A percentile compares a stretch with the other conserved stretches of the same genome.
These are phyloP conservation scores for Auricularia sp. DNA, from an alignment of 768 basidiomycete species.

Conservation along the genomic window DNA sequence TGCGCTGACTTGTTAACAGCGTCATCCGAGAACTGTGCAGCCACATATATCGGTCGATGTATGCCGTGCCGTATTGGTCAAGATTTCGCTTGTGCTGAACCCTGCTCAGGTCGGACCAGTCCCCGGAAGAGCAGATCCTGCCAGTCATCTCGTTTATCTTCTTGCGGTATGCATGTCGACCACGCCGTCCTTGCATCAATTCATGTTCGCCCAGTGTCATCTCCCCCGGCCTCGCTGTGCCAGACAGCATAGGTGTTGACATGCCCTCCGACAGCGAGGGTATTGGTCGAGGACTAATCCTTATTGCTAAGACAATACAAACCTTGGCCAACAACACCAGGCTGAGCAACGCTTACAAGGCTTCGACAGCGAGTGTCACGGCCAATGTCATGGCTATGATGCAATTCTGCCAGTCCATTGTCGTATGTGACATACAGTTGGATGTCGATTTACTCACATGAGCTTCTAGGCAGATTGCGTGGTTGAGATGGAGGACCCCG, in stretches of 20 bases:
- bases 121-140: conserved; percentile 72
- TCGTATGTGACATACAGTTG: not conserved
- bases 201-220: conserved; percentile 57
- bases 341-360: conserved; percentile 67
- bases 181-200: not conserved
- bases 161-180: conserved; percentile 41
- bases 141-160: conserved; percentile 89
- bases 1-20: not conserved
- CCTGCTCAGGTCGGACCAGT: conserved; percentile 43
- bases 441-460: not conserved
- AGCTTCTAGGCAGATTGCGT: not conserved
- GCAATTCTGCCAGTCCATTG: conserved; percentile 30
- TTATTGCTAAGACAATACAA: conserved; percentile 87
- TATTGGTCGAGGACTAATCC: conserved; percentile 75
- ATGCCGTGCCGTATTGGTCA: not conserved
- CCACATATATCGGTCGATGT: not conserved
- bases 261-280: conserved; percentile 42
- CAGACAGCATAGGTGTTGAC: conserved; percentile 76
- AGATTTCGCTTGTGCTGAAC: not conserved
- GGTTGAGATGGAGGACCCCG: not conserved
- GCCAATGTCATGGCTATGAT: conserved; percentile 57
- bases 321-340: conserved; percentile 90
- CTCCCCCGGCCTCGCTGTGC: conserved; percentile 80
- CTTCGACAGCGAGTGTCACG: not conserved
- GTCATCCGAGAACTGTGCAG: not conserved